Evolutionary conservation across 2,329 filamentous ascomycete species (phyloP).

Genomic region (Fusarium tuaranense): DNA sequence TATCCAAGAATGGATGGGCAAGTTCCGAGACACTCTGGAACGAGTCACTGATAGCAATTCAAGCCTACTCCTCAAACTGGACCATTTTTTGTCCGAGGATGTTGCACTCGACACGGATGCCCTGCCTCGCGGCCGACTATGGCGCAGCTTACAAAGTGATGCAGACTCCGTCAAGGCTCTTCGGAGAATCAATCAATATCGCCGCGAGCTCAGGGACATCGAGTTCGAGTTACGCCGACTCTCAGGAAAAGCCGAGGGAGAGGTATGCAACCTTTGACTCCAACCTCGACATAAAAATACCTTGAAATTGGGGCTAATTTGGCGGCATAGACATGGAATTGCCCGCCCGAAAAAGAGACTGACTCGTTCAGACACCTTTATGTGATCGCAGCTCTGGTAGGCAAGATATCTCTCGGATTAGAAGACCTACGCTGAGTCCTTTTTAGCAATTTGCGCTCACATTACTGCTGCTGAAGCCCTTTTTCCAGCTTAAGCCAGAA

Average conservation of each 20-base stretch:
- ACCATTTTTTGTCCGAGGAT: background rate
- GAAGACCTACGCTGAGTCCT: background rate
- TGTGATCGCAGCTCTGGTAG: background rate
- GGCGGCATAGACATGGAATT: too few species aligned
- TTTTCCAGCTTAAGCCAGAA: too few species aligned
- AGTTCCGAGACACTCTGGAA: background rate
- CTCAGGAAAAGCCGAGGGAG: background rate
- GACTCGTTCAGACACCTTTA: background rate
- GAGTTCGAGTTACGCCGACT: background rate
- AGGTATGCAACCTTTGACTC: background rate
- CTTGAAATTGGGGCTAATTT: too few species aligned
- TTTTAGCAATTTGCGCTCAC: background rate
- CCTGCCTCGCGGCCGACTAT: background rate
- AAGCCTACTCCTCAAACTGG: background rate
- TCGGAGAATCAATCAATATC: background rate
- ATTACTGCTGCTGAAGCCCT: too few species aligned
- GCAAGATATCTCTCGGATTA: background rate
- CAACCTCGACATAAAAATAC: too few species aligned
- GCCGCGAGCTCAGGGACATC: background rate
- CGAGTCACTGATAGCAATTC: background rate
- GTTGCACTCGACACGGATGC: background rate
- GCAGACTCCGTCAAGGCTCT: background rate
- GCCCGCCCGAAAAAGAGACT: background rate
- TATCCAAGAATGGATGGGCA: background rate
- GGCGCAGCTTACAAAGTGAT: background rate